These are phyloP conservation scores for Mycena metata DNA, from an alignment of 768 basidiomycete species.

Conservation along the genomic window DNA sequence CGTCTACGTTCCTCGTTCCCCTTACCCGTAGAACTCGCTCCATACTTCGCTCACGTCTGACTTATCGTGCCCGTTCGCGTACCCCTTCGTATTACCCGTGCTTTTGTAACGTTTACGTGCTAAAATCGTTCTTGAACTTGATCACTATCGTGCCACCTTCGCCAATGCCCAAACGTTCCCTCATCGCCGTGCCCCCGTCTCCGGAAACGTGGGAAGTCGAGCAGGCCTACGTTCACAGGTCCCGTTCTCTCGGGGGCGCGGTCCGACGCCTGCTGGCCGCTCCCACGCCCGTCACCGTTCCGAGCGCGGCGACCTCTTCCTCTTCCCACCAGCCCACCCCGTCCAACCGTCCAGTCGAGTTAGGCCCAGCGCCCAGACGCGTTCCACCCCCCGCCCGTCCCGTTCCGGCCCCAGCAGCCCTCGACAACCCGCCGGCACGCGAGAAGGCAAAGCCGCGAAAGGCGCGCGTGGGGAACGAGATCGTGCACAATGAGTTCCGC, in stretches of 20 bases:
- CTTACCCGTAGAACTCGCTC: not conserved
- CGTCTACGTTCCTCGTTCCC: not conserved
- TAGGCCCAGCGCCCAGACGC: too few species aligned
- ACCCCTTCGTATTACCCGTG: not conserved
- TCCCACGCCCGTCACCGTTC: too few species aligned
- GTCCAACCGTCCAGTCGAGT: too few species aligned
- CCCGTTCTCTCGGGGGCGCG: too few species aligned
- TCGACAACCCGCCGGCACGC: not conserved
- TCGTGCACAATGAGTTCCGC: slow-evolving; percentile 24
- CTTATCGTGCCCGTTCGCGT: not conserved
- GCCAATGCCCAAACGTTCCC: too few species aligned
- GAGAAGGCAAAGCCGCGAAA: not conserved
- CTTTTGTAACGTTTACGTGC: not conserved
- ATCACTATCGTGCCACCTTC: not conserved
- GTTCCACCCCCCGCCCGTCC: not conserved
- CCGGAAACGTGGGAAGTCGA: too few species aligned
- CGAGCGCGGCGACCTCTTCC: too few species aligned
- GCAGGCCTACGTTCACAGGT: too few species aligned
- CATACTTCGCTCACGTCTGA: slow-evolving; percentile 3
- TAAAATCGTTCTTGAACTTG: not conserved
- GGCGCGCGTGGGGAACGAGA: not conserved
- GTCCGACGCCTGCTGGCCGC: too few species aligned
- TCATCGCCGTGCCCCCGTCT: too few species aligned
- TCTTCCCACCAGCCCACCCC: too few species aligned
- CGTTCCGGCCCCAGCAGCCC: too few species aligned